Evolutionary conservation across 2,329 filamentous ascomycete species (phyloP), one percentile per base, ranked within the genome.

Genomic region (Colletotrichum orchidophilum): DNA sequence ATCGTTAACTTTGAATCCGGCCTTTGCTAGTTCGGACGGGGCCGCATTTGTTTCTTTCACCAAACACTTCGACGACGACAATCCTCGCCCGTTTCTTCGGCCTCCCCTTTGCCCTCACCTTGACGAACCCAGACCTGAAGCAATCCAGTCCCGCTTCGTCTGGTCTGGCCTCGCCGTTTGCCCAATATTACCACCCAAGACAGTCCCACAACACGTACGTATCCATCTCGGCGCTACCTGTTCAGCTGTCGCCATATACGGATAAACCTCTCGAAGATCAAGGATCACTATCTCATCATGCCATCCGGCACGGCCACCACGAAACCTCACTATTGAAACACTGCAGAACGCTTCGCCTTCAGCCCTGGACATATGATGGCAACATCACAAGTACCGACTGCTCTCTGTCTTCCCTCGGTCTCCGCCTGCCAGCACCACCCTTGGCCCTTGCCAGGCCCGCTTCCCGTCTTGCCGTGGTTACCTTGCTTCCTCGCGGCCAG

Each of bases 311-410:
- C 13, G 21, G 8, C 50, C 57, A 50, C 26, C 27, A n/a, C 39
- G 13, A 63, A 66, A 49, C 53, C 27, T 70, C 67, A 71, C 68
- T 71, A 71, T 68, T 71, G 68, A 42, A 39, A 71, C 15, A 39
- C 18, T 63, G 69, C 64, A 71, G 64, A 50, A 42, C 42, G 50
- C 57, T 39, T 63, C 65, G 27, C 13, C 24, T 33, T 53, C 64
- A 62, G 63, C 68, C 42, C 42, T 71, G 57, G 42, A 26, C 12
- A 62, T 52, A 62, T 62, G 52, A 21, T 67, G 46, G 68, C 21
- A 54, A 21, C 58, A 35, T 46, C 24, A 9, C 66, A 33, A 31
- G 42, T 26, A 52, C 21, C 35, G 39, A 49, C 42, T n/a, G 59
- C 35, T 46, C 59, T 61, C 13, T 3, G 18, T 50, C 58, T 33